Evolutionary conservation across 208 protist genomes (phyloP).

Genomic region (Novymonas esmeraldas): DNA sequence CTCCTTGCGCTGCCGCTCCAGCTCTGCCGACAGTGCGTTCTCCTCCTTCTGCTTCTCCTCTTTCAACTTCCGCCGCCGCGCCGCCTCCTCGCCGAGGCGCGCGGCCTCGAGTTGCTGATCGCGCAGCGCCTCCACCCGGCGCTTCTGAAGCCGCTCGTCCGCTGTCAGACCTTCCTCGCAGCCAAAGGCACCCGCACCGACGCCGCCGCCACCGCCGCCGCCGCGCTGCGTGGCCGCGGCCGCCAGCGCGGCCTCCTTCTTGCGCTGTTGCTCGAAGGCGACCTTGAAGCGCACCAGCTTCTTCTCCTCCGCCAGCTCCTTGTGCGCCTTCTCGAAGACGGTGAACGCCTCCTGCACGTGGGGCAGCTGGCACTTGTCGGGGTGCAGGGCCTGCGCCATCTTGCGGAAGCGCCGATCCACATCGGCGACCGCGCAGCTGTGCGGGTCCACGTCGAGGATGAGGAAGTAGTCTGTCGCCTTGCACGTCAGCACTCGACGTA

Average conservation of each 20-base stretch:
- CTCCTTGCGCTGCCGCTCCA: slow-evolving; percentile 82
- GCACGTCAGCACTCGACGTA: slow-evolving; percentile 78
- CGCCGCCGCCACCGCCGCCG: slow-evolving; percentile 1
- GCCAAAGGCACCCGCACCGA: neutral
- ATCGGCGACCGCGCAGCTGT: slow-evolving; percentile 62
- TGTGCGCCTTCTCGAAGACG: slow-evolving; percentile 80
- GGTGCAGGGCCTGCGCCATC: slow-evolving; percentile 88
- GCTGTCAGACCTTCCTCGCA: slow-evolving; percentile 24
- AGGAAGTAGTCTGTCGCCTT: slow-evolving; percentile 74
- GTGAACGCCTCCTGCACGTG: slow-evolving; percentile 80
- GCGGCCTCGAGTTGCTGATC: slow-evolving; percentile 80
- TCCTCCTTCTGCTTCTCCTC: slow-evolving; percentile 59
- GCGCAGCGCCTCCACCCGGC: slow-evolving; percentile 51
- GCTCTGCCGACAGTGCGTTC: slow-evolving; percentile 56
- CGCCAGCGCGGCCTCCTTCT: slow-evolving; percentile 45
- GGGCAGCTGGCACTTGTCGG: slow-evolving; percentile 88
- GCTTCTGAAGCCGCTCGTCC: slow-evolving; percentile 59
- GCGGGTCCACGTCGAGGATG: slow-evolving; percentile 78
- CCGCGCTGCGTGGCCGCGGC: slow-evolving; percentile 28
- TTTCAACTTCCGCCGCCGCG: slow-evolving; percentile 53
- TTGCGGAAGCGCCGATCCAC: slow-evolving; percentile 71
- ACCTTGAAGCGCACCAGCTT: slow-evolving; percentile 72
- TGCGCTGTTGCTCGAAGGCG: slow-evolving; percentile 58
- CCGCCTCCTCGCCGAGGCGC: slow-evolving; percentile 78
- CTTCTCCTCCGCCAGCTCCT: slow-evolving; percentile 69